Conservation (phyloP, 495 filamentous ascomycete genomes). For the Pyronema domesticum region DNA sequence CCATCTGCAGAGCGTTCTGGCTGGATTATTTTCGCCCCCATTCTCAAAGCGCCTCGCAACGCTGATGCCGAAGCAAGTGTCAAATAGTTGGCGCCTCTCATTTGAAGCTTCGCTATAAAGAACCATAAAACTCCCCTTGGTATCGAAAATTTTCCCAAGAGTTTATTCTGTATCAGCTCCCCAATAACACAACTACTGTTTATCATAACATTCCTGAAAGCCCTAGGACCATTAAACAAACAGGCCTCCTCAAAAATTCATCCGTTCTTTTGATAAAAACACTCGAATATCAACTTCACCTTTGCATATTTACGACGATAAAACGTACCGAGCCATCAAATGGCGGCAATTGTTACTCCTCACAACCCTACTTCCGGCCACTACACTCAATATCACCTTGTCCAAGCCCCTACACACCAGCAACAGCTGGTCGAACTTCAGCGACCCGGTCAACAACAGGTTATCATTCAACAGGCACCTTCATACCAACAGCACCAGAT, state of each 20-base stretch:
- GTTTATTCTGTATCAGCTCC: background rate
- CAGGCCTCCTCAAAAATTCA: background rate
- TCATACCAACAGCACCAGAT: conserved; percentile 2
- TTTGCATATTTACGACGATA: background rate
- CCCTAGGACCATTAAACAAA: background rate
- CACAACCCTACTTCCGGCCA: conserved; percentile 1
- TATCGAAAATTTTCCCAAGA: background rate
- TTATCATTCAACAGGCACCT: background rate
- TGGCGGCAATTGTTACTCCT: conserved; percentile 2
- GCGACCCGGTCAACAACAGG: background rate
- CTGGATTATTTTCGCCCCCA: background rate
- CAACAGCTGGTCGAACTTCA: background rate
- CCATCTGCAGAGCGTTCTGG: background rate
- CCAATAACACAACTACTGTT: background rate
- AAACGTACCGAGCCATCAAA: background rate
- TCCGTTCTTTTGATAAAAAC: background rate
- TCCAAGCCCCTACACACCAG: background rate
- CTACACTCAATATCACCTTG: background rate
- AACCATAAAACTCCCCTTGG: background rate
- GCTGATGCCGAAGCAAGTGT: conserved; percentile 1
- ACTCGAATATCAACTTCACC: background rate
- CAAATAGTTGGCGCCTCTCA: background rate
- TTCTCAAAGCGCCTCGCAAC: background rate
- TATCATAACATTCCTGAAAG: background rate
- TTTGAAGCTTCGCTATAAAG: conserved; percentile 1